Percentiles rank a stretch among this genome's conserved stretches.
Conservation (phyloP, 1,139 yeast species). For the Zygosaccharomyces sapae region DNA sequence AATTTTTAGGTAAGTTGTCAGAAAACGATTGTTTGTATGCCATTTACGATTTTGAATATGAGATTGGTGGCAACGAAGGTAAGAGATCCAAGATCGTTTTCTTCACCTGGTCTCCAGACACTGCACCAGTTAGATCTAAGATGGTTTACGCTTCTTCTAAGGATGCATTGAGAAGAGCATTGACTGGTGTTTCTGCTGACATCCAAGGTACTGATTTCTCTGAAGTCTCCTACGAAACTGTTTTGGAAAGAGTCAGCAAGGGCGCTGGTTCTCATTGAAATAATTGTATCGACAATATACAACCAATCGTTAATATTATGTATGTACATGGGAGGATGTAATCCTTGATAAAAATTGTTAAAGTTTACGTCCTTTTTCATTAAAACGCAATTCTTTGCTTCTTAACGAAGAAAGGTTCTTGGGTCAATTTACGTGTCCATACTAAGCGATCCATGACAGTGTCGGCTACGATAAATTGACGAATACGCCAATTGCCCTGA, state of each 20-base stretch:
- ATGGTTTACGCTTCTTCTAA: constrained; percentile 98
- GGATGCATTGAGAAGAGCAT: constrained; percentile 95
- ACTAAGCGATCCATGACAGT: constrained; percentile 55
- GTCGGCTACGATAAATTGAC: constrained; percentile 56
- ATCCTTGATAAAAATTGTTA: constrained; percentile 1
- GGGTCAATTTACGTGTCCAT: constrained; percentile 55
- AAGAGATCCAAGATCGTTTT: constrained; percentile 92
- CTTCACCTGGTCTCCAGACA: constrained; percentile 97
- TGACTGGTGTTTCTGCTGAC: constrained; percentile 90
- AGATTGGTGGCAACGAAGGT: constrained; percentile 85
- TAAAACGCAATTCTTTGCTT: constrained; percentile 16
- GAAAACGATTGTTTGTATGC: constrained; percentile 97
- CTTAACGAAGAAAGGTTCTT: constrained; percentile 56
- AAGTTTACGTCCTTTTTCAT: not conserved
- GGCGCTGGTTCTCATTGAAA: constrained; percentile 62
- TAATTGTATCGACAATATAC: not conserved
- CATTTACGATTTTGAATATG: constrained; percentile 93
- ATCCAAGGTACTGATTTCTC: constrained; percentile 97
- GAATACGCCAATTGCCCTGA: constrained; percentile 61
- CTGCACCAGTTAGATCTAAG: constrained; percentile 89
- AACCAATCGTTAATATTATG: not conserved
- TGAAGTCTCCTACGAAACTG: constrained; percentile 92
- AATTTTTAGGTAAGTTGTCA: constrained; percentile 80
- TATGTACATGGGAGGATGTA: constrained; percentile 2
- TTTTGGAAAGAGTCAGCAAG: constrained; percentile 83